These are phyloP conservation scores for Termitomyces eurrhizus DNA, from an alignment of 768 basidiomycete species.

Conservation along the genomic window DNA sequence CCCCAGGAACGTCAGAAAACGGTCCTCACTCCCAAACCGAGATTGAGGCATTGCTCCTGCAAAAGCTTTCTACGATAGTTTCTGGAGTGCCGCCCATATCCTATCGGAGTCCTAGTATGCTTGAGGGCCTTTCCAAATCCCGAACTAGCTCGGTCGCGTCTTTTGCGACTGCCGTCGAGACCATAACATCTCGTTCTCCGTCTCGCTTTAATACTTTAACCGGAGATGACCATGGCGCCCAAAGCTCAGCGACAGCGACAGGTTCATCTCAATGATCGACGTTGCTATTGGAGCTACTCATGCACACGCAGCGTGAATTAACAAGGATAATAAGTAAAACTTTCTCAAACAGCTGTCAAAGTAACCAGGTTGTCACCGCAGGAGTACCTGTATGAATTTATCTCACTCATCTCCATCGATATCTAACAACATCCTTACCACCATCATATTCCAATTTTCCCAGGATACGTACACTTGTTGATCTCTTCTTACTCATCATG, in stretches of 20 bases:
- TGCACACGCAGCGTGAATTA: background rate
- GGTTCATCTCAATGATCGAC: background rate
- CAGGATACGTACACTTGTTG: background rate
- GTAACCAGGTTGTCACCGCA: background rate
- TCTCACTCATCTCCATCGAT: background rate
- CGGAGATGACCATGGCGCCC: background rate
- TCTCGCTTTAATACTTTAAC: slow-evolving; percentile 1
- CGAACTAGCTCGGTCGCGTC: slow-evolving; percentile 26
- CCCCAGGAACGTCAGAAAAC: background rate
- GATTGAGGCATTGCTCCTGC: background rate
- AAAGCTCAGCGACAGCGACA: background rate
- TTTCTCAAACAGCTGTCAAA: background rate
- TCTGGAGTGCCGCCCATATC: slow-evolving; percentile 7
- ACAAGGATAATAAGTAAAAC: background rate
- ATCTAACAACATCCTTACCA: background rate
- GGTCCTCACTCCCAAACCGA: background rate
- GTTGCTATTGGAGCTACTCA: background rate
- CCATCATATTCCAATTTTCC: background rate
- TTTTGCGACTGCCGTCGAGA: slow-evolving; percentile 31
- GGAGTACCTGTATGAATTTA: background rate
- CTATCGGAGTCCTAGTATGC: slow-evolving; percentile 10
- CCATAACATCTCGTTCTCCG: slow-evolving; percentile 17
- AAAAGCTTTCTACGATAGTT: slow-evolving; percentile 6
- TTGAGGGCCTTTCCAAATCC: slow-evolving; percentile 10
- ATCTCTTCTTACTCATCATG: background rate